Base-by-base conservation (phyloP, 2,329 filamentous ascomycete species). In the Seiridium unicorne region DNA sequence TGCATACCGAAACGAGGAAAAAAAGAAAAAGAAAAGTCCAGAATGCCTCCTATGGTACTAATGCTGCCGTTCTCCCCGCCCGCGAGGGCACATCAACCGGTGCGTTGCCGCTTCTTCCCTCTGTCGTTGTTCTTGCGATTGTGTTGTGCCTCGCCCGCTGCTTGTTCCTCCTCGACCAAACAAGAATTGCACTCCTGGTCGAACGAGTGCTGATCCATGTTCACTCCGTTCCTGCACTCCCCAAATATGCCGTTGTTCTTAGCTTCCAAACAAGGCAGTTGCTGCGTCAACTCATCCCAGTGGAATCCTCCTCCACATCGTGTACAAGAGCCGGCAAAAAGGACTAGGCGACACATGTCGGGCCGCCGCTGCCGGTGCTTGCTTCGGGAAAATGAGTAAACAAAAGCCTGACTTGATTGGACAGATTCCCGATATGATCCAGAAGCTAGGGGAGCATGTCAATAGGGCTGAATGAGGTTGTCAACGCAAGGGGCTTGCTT, bases 111-210 rank as follows among this genome's bases (percentile, higher is more conserved):
- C 42, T 57, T 60, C 59, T 53, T 60, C 26, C 51, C 48, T 31
- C 31, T 55, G 10, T 51, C 42, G 51, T 9, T 58, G 56, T 7
- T 44, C 57, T 34, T 51, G 48, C 61, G 53, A 46, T 61, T 51
- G 13, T 59, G 61, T 47, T 72, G 76, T 53, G 78, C 64, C 58
- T 77, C 77, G 40, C 72, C 68, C 62, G 69, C 66, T 51, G 69
- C 70, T 62, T 72, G 51, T 81, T 76, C 18, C 51, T 77, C 74
- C 44, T 76, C 74, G 47, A 76, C 75, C 51, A 71, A 64, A 59
- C 80, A 82, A 11, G 69, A 63, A 51, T 79, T 73, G 67, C 80
- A 82, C 64, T 82, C 80, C 61, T 81, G 79, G 64, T 81, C 78
- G 61, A 80, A 81, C 3, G 63, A 62, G 67, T 81, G 80, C 59